A percentile compares a stretch with the other conserved stretches of the same genome.
These are phyloP conservation scores for Penicillium desertorum DNA, from an alignment of 495 filamentous ascomycete genomes.

Conservation along the genomic window DNA sequence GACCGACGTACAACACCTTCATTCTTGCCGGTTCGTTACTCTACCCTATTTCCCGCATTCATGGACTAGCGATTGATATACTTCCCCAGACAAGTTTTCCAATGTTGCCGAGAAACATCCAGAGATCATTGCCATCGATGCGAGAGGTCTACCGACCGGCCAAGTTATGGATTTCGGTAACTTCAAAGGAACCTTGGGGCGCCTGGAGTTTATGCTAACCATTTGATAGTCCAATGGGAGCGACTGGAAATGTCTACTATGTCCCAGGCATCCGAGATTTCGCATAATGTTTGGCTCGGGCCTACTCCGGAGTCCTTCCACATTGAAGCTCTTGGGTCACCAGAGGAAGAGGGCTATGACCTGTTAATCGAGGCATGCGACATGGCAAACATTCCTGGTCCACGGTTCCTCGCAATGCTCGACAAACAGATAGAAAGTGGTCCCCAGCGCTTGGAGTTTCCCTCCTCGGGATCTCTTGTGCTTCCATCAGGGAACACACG, in stretches of 20 bases:
- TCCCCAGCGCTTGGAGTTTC: constrained; percentile 74
- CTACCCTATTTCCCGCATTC: background rate
- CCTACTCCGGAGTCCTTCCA: constrained; percentile 72
- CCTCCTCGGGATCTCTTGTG: constrained; percentile 86
- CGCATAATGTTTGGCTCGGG: constrained; percentile 85
- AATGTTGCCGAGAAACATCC: constrained; percentile 72
- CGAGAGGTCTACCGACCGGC: constrained; percentile 68
- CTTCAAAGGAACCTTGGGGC: constrained; percentile 19
- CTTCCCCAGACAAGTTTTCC: constrained; percentile 58
- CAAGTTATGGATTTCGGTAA: constrained; percentile 84
- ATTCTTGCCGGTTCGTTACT: constrained; percentile 59
- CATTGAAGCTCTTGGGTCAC: constrained; percentile 21
- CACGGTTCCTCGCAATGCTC: constrained; percentile 55
- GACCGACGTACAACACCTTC: constrained; percentile 81
- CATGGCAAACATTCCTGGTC: constrained; percentile 63
- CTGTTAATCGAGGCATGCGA: constrained; percentile 86
- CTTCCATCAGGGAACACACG: constrained; percentile 74
- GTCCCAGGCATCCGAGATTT: constrained; percentile 85
- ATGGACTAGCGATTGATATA: constrained; percentile 15
- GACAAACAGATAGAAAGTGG: constrained; percentile 56
- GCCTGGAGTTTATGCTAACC: background rate
- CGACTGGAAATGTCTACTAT: constrained; percentile 89
- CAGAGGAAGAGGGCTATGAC: constrained; percentile 53
- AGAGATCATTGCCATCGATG: constrained; percentile 71
- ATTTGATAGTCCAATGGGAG: constrained; percentile 69